These are phyloP conservation scores for Vitellaria paradoxa DNA, from an alignment of 179 eudicot genomes.

Conservation along the genomic window DNA sequence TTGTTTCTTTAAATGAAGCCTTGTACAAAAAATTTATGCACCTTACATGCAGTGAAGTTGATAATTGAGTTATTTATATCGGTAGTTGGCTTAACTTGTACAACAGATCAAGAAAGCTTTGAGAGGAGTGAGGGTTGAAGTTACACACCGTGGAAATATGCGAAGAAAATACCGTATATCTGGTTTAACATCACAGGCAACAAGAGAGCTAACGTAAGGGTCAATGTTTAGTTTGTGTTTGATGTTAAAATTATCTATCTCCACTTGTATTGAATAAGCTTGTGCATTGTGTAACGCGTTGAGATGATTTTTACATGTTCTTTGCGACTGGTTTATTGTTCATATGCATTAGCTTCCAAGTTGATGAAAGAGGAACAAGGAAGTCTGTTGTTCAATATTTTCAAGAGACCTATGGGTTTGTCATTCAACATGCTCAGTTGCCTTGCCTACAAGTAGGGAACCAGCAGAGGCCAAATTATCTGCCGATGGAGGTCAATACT, in stretches of 20 bases:
- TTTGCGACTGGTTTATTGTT: neutral
- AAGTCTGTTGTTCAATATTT: conserved; percentile 90
- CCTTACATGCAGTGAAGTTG: neutral
- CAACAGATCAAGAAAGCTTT: conserved; percentile 83
- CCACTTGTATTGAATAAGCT: neutral
- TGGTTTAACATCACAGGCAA: conserved; percentile 85
- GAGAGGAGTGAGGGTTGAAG: conserved; percentile 91
- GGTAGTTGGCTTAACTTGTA: conserved; percentile 7
- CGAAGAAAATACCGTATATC: conserved; percentile 84
- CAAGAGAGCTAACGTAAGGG: conserved; percentile 82
- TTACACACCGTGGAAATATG: conserved; percentile 87
- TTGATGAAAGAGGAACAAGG: conserved; percentile 82
- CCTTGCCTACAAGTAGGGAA: conserved; percentile 97
- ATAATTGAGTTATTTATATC: neutral
- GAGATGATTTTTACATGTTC: conserved; percentile 1
- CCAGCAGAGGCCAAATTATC: conserved; percentile 75
- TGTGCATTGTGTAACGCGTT: neutral
- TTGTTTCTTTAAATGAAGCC: neutral
- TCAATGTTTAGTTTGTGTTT: conserved; percentile 1
- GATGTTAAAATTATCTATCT: neutral
- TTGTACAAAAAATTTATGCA: neutral
- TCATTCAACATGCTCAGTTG: conserved; percentile 72
- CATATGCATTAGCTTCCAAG: conserved; percentile 57
- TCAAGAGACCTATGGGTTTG: conserved; percentile 74
- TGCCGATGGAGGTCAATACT: conserved; percentile 87